A percentile compares a stretch with the other conserved stretches of the same genome.
Evolutionary conservation across 2,329 filamentous ascomycete genomes (phyloP).

Genomic region (Monilinia aucupariae): DNA sequence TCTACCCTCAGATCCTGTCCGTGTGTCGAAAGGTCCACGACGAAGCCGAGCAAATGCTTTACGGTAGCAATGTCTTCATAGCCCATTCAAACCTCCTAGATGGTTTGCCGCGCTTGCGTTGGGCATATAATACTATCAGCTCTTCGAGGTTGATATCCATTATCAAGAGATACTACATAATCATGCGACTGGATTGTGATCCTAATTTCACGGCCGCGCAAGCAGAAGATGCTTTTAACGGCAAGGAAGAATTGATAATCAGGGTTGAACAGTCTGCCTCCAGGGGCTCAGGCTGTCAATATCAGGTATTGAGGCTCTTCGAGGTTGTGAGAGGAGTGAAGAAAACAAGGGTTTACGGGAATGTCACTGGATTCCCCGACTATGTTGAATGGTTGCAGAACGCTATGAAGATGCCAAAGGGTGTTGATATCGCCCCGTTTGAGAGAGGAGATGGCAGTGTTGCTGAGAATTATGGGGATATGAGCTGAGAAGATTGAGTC

Average conservation of each 20-base stretch:
- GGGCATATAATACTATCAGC: conserved; percentile 36
- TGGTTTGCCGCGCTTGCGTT: conserved; percentile 40
- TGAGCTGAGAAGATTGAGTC: not conserved
- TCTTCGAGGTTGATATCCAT: conserved; percentile 32
- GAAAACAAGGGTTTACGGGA: conserved; percentile 38
- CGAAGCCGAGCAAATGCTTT: conserved; percentile 40
- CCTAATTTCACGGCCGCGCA: conserved; percentile 40
- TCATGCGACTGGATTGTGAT: conserved; percentile 46
- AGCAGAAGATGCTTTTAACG: conserved; percentile 41
- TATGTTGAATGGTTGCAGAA: conserved; percentile 31
- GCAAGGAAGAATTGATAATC: conserved; percentile 43
- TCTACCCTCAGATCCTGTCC: conserved; percentile 34
- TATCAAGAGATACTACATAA: conserved; percentile 42
- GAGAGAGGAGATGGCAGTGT: not conserved
- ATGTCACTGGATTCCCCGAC: conserved; percentile 26
- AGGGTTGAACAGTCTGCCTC: conserved; percentile 45
- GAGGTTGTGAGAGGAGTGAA: conserved; percentile 42
- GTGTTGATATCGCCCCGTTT: conserved; percentile 4
- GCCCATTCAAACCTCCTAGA: conserved; percentile 45
- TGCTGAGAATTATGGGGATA: not conserved
- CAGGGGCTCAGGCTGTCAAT: conserved; percentile 40
- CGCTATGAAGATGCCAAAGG: conserved; percentile 25
- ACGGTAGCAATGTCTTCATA: conserved; percentile 45
- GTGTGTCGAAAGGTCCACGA: conserved; percentile 24
- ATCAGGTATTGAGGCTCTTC: conserved; percentile 41